Conservation (phyloP, 129 eudicot species). For the Flaveria sonorensis region DNA sequence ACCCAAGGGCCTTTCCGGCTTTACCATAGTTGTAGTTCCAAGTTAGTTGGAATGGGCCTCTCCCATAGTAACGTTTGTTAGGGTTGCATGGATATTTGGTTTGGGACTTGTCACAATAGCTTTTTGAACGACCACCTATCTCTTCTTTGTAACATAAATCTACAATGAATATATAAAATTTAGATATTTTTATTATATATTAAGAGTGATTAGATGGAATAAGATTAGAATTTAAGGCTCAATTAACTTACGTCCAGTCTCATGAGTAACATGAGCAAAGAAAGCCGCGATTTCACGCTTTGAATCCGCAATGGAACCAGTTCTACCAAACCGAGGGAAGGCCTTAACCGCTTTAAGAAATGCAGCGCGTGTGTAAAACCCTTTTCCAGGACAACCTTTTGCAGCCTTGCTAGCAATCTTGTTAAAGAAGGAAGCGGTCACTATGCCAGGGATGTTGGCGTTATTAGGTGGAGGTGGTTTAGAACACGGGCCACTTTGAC, state of each 20-base stretch:
- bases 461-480: slow-evolving; percentile 8
- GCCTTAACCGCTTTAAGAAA: slow-evolving; percentile 24
- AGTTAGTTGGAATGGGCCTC: slow-evolving; percentile 31
- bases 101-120: slow-evolving; percentile 17
- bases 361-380: slow-evolving; percentile 18
- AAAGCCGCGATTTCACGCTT: slow-evolving; percentile 40
- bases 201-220: background rate
- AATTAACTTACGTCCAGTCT: slow-evolving; percentile 23
- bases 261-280: slow-evolving; percentile 39
- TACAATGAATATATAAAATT: background rate
- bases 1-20: slow-evolving; percentile 33
- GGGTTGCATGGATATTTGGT: slow-evolving; percentile 28
- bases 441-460: slow-evolving; percentile 16
- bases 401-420: slow-evolving; percentile 12
- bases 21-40: slow-evolving; percentile 41
- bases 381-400: slow-evolving; percentile 17
- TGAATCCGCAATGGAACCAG: slow-evolving; percentile 24
- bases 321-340: slow-evolving; percentile 35
- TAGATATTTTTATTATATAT: background rate
- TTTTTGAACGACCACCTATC: slow-evolving; percentile 12
- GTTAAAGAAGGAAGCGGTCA: slow-evolving; percentile 14
- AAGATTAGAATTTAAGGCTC: background rate
- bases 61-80: slow-evolving; percentile 28
- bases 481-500: slow-evolving; percentile 21
- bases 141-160: slow-evolving; percentile 39